A percentile compares a stretch with the other conserved stretches of the same genome.
Evolutionary conservation across 495 filamentous ascomycete genomes (phyloP).

Genomic region (Saxispiralis lemnorum): DNA sequence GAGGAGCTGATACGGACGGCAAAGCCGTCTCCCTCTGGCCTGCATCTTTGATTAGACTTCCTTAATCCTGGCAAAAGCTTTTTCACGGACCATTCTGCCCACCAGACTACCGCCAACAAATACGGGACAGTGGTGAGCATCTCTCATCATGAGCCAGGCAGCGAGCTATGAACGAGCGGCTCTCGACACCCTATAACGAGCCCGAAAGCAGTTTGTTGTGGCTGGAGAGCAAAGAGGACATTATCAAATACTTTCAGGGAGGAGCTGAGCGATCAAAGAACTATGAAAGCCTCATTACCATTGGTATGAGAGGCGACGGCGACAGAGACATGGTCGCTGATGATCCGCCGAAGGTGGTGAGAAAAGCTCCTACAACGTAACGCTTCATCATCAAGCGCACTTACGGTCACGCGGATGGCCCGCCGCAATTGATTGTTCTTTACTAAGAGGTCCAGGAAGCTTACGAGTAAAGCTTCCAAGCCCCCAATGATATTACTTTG

Average conservation of each 20-base stretch:
- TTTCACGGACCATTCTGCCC: constrained; percentile 47
- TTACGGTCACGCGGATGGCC: constrained; percentile 31
- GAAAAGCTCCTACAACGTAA: constrained; percentile 41
- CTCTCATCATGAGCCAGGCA: constrained; percentile 57
- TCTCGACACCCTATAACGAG: constrained; percentile 25
- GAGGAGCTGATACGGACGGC: no score
- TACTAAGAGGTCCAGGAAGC: constrained; percentile 37
- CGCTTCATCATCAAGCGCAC: constrained; percentile 38
- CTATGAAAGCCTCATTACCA: constrained; percentile 47
- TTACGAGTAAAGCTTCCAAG: constrained; percentile 42
- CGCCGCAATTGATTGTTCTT: constrained; percentile 51
- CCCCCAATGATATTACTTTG: constrained; percentile 57
- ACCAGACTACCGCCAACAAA: constrained; percentile 49
- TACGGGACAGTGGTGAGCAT: constrained; percentile 57
- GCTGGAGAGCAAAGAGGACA: constrained; percentile 44
- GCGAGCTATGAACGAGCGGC: constrained; percentile 52
- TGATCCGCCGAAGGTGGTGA: constrained; percentile 40
- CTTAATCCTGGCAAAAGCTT: constrained; percentile 35
- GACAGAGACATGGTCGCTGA: constrained; percentile 41
- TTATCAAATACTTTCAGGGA: constrained; percentile 46
- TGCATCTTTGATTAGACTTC: no score
- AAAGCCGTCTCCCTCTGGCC: no score
- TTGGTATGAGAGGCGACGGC: constrained; percentile 57
- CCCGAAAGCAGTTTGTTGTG: constrained; percentile 45
- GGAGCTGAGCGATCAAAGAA: constrained; percentile 46